These are phyloP conservation scores for Syzygium aromaticum DNA, from an alignment of 345 rosid genomes.

Conservation along the genomic window DNA sequence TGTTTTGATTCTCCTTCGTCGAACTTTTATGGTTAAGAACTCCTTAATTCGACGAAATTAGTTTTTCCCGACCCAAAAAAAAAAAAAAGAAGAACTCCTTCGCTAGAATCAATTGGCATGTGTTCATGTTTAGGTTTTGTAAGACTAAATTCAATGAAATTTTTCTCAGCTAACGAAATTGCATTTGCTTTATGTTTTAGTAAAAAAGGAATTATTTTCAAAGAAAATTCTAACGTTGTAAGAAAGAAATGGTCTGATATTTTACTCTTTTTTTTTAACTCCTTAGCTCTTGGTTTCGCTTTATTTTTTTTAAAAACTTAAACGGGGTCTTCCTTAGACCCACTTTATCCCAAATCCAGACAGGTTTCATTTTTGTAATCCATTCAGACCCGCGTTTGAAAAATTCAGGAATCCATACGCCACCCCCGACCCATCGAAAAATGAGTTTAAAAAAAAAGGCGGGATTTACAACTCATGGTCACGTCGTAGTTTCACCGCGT, in stretches of 20 bases:
- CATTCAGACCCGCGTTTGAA: background rate
- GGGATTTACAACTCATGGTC: background rate
- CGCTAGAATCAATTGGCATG: background rate
- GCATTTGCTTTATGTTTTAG: background rate
- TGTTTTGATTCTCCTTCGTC: background rate
- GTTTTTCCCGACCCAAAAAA: no score
- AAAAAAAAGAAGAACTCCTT: background rate
- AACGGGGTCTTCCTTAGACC: background rate
- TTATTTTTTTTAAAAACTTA: accelerated
- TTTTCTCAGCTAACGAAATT: background rate
- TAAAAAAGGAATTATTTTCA: background rate
- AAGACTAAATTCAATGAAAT: background rate
- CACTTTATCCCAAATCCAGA: background rate
- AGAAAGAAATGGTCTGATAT: background rate
- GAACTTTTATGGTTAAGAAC: no score
- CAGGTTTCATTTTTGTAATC: background rate
- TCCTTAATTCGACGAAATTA: background rate
- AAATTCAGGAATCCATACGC: background rate
- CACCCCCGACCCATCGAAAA: background rate
- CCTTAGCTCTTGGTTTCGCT: background rate
- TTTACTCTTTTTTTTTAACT: background rate
- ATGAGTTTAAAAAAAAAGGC: background rate
- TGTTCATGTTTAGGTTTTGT: background rate
- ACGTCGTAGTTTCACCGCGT: background rate
- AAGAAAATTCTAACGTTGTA: background rate